These are phyloP conservation scores for Escallonia herrerae DNA, from an alignment of 129 eudicot genomes.

Conservation along the genomic window DNA sequence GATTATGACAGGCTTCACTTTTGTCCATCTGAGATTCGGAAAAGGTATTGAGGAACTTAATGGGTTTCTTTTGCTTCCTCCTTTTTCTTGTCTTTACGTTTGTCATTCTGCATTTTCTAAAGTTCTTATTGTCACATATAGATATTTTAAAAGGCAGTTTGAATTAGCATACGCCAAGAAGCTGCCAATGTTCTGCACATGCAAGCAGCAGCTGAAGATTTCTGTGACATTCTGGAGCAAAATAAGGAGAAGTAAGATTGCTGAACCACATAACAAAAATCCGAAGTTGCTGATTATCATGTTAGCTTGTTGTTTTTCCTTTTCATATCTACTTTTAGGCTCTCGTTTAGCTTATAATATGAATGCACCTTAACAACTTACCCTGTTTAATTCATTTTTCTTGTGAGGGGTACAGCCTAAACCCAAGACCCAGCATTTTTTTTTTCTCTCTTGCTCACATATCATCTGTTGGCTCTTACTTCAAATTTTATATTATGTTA, in stretches of 20 bases:
- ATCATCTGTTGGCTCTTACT: too few species aligned
- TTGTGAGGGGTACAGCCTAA: neutral
- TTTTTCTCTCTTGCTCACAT: too few species aligned
- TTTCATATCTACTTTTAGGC: neutral
- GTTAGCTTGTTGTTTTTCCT: neutral
- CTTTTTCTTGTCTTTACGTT: neutral
- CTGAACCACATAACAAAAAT: neutral
- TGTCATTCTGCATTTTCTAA: neutral
- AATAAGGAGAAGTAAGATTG: conserved; percentile 61
- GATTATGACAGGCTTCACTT: conserved; percentile 97
- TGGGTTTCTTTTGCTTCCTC: neutral
- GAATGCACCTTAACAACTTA: neutral
- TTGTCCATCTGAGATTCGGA: conserved; percentile 79
- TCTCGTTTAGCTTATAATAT: neutral
- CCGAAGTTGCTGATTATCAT: too few species aligned
- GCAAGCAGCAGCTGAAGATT: conserved; percentile 95
- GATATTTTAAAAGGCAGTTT: conserved; percentile 95
- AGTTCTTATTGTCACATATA: conserved; percentile 14
- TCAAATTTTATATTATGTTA: too few species aligned
- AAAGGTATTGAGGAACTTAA: conserved; percentile 17
- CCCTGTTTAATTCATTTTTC: neutral
- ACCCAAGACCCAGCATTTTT: too few species aligned
- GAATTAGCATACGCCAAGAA: conserved; percentile 75
- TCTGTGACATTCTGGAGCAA: conserved; percentile 72
- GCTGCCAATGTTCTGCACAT: conserved; percentile 98